phyloP scores from a whole-genome alignment of 805 yeast genomes.

The Priceomyces castillae region DNA sequence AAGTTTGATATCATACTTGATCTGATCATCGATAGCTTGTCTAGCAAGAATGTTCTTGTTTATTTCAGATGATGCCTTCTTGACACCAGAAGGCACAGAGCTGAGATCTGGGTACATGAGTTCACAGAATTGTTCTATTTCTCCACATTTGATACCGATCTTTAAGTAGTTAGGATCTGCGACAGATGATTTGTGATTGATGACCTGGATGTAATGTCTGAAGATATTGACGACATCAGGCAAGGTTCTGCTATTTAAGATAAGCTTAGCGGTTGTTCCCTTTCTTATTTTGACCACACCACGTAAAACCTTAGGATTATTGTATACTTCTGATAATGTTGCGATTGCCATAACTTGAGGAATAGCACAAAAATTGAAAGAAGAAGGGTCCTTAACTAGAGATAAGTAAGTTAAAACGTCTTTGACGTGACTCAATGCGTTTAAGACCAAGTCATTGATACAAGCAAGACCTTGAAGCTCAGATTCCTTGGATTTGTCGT shows the following conservation, averaged over 20 bases:
- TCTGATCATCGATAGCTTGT: slow-evolving; percentile 34
- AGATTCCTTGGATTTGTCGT: slow-evolving; percentile 34
- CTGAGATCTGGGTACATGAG: slow-evolving; percentile 57
- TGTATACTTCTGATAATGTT: slow-evolving; percentile 80
- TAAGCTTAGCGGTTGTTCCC: slow-evolving; percentile 78
- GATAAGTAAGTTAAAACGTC: slow-evolving; percentile 77
- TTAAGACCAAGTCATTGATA: slow-evolving; percentile 74
- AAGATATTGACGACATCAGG: slow-evolving; percentile 76
- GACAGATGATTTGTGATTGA: slow-evolving; percentile 77
- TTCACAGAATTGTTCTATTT: slow-evolving; percentile 86
- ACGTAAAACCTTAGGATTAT: slow-evolving; percentile 71
- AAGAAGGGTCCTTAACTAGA: slow-evolving; percentile 72
- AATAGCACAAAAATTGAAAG: slow-evolving; percentile 90
- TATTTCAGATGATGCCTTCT: slow-evolving; percentile 35
- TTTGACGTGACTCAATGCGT: slow-evolving; percentile 73
- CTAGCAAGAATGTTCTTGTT: slow-evolving; percentile 34
- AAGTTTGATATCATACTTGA: slow-evolving; percentile 7
- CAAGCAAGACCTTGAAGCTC: slow-evolving; percentile 67
- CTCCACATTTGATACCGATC: slow-evolving; percentile 82
- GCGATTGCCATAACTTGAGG: slow-evolving; percentile 99
- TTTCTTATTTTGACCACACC: slow-evolving; percentile 83
- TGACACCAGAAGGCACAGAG: slow-evolving; percentile 55
- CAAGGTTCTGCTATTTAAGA: slow-evolving; percentile 69
- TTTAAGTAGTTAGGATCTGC: slow-evolving; percentile 82
- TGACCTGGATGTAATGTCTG: slow-evolving; percentile 65